Conservation (phyloP, 2,329 filamentous ascomycete species). For the Fonsecaea pedrosoi region DNA sequence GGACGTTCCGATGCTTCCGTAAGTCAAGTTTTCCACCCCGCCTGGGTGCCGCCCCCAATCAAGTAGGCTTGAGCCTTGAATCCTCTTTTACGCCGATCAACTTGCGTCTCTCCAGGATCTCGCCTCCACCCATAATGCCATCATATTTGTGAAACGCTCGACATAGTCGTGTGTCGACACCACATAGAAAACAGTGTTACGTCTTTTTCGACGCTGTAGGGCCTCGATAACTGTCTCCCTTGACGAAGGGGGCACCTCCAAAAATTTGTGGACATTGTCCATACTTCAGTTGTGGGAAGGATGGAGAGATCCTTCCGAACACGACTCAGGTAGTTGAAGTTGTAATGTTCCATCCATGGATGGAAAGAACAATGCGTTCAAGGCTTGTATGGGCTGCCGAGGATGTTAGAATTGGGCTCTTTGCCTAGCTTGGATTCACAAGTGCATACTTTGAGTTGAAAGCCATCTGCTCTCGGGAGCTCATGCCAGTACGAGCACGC, state of each 20-base stretch:
- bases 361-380: not conserved
- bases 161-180: not conserved
- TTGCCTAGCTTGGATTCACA: not conserved
- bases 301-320: not conserved
- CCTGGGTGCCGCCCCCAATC: not conserved
- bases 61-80: not conserved
- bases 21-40: not conserved
- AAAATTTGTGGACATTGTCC: not conserved
- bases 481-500: conserved; percentile 15
- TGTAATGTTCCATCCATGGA: not conserved
- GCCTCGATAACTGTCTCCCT: not conserved
- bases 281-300: not conserved
- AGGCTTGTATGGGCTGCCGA: not conserved
- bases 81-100: not conserved
- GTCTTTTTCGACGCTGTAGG: not conserved
- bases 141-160: not conserved
- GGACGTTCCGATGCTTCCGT: not conserved
- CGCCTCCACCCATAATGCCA: not conserved
- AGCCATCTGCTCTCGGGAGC: conserved; percentile 23
- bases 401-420: not conserved
- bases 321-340: not conserved
- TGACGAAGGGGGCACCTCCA: not conserved
- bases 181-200: not conserved
- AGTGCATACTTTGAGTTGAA: conserved; percentile 4
- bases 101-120: not conserved